Evolutionary conservation across 495 filamentous ascomycete species (phyloP).

Genomic region (Schizothecium vesticola): DNA sequence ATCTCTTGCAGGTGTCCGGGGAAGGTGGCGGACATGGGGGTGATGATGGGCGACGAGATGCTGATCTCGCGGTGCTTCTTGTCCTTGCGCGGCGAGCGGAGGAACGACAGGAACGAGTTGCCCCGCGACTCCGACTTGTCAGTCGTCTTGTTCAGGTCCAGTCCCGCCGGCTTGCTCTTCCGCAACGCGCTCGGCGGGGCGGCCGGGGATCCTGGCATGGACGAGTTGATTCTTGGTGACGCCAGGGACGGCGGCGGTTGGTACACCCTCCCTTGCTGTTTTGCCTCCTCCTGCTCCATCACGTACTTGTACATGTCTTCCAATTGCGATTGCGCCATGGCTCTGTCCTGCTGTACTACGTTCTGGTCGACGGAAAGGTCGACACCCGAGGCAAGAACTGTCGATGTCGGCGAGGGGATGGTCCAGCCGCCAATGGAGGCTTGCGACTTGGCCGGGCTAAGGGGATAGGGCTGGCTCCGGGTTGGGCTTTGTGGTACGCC

Average conservation of each 20-base stretch:
- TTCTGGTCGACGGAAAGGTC: slow-evolving; percentile 61
- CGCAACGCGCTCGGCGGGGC: slow-evolving; percentile 16
- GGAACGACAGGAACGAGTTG: slow-evolving; percentile 47
- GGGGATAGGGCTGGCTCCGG: slow-evolving; percentile 26
- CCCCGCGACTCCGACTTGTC: slow-evolving; percentile 44
- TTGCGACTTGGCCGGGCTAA: slow-evolving; percentile 42
- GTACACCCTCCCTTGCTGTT: slow-evolving; percentile 40
- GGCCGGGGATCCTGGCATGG: slow-evolving; percentile 14
- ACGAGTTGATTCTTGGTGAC: slow-evolving; percentile 29
- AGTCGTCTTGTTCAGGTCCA: slow-evolving; percentile 34
- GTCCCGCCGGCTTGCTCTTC: slow-evolving; percentile 43
- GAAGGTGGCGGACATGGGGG: slow-evolving; percentile 49
- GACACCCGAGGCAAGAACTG: slow-evolving; percentile 35
- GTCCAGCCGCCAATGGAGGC: slow-evolving; percentile 43
- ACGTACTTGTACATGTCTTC: slow-evolving; percentile 87
- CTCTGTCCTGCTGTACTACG: slow-evolving; percentile 66
- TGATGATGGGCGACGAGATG: slow-evolving; percentile 53
- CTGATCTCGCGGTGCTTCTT: slow-evolving; percentile 31
- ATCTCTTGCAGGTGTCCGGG: slow-evolving; percentile 42
- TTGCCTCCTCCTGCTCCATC: slow-evolving; percentile 78
- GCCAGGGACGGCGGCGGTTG: slow-evolving; percentile 26
- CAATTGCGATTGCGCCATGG: slow-evolving; percentile 69
- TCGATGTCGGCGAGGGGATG: slow-evolving; percentile 41
- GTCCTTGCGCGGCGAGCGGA: slow-evolving; percentile 48
- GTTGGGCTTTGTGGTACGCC: slow-evolving; percentile 21